A percentile compares a stretch with the other conserved stretches of the same genome.
Conservation (phyloP, 2,329 filamentous ascomycete genomes). For the Dendrostoma leiphaemia region DNA sequence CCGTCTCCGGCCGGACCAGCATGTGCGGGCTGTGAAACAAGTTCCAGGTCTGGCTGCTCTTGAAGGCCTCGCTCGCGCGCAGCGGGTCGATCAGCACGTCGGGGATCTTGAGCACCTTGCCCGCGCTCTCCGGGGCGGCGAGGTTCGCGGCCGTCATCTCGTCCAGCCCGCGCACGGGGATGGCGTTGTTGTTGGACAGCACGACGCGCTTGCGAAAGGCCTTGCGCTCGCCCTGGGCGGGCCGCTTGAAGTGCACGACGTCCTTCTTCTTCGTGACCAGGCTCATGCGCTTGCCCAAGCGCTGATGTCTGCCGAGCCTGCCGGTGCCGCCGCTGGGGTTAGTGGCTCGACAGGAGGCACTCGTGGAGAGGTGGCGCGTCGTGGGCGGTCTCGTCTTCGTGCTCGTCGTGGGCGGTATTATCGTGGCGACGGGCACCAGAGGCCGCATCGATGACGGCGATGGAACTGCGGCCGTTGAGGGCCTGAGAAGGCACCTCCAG, state of each 20-base stretch:
- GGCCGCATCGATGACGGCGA: conserved; percentile 26
- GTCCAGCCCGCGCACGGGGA: conserved; percentile 68
- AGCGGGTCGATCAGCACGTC: conserved; percentile 73
- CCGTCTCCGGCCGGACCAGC: conserved; percentile 75
- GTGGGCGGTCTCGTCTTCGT: conserved; percentile 43
- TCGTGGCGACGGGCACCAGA: conserved; percentile 16
- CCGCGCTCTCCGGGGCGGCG: conserved; percentile 53
- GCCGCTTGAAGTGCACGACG: conserved; percentile 50
- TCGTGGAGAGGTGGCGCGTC: conserved; percentile 41
- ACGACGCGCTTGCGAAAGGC: conserved; percentile 84
- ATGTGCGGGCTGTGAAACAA: conserved; percentile 81
- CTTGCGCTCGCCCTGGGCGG: conserved; percentile 77
- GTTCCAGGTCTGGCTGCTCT: conserved; percentile 82
- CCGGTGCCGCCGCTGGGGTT: conserved; percentile 16
- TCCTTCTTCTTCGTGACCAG: conserved; percentile 47
- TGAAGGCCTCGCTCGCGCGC: conserved; percentile 85
- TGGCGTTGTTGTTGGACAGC: conserved; percentile 89
- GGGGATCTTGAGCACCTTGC: conserved; percentile 68
- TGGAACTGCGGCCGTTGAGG: conserved; percentile 29
- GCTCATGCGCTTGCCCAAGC: conserved; percentile 41
- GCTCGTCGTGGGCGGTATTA: conserved; percentile 28
- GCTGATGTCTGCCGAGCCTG: conserved; percentile 25
- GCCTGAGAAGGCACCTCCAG: conserved; percentile 57
- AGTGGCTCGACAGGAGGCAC: conserved; percentile 24
- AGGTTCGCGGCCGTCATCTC: conserved; percentile 51